Percentiles rank a stretch among this genome's conserved stretches.
Evolutionary conservation across 106 monocot species (phyloP).

Genomic region (Hemerocallis citrina): DNA sequence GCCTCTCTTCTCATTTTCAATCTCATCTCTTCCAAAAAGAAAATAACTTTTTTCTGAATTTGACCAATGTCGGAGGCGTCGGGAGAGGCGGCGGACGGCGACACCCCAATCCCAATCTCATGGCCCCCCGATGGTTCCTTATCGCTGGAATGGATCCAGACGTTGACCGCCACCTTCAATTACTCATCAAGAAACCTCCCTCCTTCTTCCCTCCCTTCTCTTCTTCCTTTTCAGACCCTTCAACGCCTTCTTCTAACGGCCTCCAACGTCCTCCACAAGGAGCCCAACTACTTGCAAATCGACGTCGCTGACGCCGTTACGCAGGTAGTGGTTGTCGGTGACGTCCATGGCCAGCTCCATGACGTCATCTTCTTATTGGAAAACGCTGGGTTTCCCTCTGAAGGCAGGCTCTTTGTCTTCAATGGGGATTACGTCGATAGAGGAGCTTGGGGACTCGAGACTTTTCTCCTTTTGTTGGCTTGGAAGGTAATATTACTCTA

Average conservation of each 20-base stretch:
- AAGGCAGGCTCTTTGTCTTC: slow-evolving; percentile 64
- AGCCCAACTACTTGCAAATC: slow-evolving; percentile 69
- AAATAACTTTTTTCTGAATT: too few species aligned
- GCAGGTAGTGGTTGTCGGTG: slow-evolving; percentile 76
- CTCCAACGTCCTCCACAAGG: slow-evolving; percentile 72
- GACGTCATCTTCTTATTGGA: slow-evolving; percentile 72
- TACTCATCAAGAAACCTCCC: slow-evolving; percentile 57
- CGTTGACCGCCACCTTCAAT: slow-evolving; percentile 45
- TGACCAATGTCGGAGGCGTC: too few species aligned
- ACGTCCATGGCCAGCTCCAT: slow-evolving; percentile 94
- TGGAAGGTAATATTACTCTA: slow-evolving; percentile 80
- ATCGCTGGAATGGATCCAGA: slow-evolving; percentile 56
- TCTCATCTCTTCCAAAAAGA: too few species aligned
- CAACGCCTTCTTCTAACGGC: slow-evolving; percentile 61
- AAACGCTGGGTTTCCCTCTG: slow-evolving; percentile 64
- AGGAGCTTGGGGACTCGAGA: slow-evolving; percentile 97
- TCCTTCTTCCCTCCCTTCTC: slow-evolving; percentile 51
- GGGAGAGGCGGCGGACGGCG: neutral
- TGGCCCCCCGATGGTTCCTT: slow-evolving; percentile 53
- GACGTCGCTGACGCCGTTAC: slow-evolving; percentile 18
- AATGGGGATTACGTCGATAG: slow-evolving; percentile 98
- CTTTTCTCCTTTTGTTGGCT: slow-evolving; percentile 76
- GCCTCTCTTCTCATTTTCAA: too few species aligned
- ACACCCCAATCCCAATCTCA: slow-evolving; percentile 26
- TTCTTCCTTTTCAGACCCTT: slow-evolving; percentile 52